Conservation (phyloP, 176 grass and related monocot genomes). For the Stipa capillata region DNA sequence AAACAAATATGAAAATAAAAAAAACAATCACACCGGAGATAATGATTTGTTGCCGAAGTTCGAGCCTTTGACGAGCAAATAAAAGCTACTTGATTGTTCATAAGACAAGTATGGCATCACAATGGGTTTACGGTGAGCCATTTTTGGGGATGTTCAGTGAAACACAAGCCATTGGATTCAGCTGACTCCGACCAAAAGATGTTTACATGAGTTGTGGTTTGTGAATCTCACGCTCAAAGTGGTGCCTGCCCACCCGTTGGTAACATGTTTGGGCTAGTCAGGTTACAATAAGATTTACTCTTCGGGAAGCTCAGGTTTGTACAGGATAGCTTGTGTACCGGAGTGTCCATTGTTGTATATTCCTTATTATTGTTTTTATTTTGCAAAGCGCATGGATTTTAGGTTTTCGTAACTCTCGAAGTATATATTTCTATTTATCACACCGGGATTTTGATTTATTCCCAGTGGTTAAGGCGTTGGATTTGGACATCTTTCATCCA, state of each 20-base stretch:
- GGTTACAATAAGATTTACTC: constrained; percentile 35
- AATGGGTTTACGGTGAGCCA: too few relatives aligned
- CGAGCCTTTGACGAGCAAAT: too few relatives aligned
- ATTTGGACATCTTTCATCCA: too few relatives aligned
- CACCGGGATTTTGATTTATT: constrained; percentile 13
- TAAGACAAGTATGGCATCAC: not conserved
- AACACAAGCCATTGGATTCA: constrained; percentile 11
- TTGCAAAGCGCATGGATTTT: not conserved
- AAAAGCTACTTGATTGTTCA: constrained; percentile 49
- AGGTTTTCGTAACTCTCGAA: constrained; percentile 17
- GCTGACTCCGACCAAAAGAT: not conserved
- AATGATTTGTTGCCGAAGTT: too few relatives aligned
- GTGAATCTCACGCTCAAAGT: constrained; percentile 10
- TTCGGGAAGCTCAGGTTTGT: constrained; percentile 35
- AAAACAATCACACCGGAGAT: too few relatives aligned
- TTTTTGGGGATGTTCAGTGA: constrained; percentile 20
- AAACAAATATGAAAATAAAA: too few relatives aligned
- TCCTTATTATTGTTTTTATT: not conserved
- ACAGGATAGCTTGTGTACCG: constrained; percentile 30
- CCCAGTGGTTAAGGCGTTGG: not conserved
- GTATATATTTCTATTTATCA: constrained; percentile 18
- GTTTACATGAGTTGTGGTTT: constrained; percentile 25
- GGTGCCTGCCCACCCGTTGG: not conserved
- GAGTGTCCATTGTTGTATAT: constrained; percentile 48
- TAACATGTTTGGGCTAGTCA: constrained; percentile 9